Evolutionary conservation across 2,329 filamentous ascomycete species (phyloP).

Genomic region (Exophiala sp.): DNA sequence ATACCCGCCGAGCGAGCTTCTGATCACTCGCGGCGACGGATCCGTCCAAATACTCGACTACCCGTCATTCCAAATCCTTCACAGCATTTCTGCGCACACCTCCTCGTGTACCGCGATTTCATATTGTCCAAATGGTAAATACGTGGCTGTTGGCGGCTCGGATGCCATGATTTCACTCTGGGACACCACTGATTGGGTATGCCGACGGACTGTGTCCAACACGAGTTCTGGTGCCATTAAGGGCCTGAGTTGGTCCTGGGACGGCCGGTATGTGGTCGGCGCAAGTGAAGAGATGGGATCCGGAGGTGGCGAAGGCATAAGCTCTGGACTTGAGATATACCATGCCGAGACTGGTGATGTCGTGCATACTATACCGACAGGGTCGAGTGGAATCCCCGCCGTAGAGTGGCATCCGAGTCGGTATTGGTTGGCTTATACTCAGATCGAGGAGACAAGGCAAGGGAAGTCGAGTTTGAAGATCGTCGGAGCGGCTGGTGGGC

Average conservation of each 20-base stretch:
- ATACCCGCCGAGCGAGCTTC: conserved; percentile 41
- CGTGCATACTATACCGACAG: conserved; percentile 44
- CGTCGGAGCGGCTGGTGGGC: conserved; percentile 43
- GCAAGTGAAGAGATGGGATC: conserved; percentile 47
- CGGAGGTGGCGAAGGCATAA: conserved; percentile 32
- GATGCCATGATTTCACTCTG: conserved; percentile 50
- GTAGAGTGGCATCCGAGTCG: conserved; percentile 50
- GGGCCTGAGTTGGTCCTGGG: conserved; percentile 50
- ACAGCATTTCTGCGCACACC: conserved; percentile 48
- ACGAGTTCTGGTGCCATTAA: conserved; percentile 44
- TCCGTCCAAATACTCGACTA: conserved; percentile 48
- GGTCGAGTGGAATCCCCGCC: conserved; percentile 41
- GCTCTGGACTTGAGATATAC: conserved; percentile 46
- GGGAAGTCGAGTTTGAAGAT: conserved; percentile 45
- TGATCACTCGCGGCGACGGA: conserved; percentile 54
- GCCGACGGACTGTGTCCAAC: conserved; percentile 46
- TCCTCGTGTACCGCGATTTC: conserved; percentile 46
- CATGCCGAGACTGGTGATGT: conserved; percentile 50
- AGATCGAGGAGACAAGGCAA: conserved; percentile 38
- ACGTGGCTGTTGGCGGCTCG: conserved; percentile 47
- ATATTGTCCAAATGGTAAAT: conserved; percentile 46
- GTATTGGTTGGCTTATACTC: conserved; percentile 50
- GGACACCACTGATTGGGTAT: conserved; percentile 52
- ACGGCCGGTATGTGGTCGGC: conserved; percentile 47
- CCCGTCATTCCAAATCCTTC: conserved; percentile 42